Conservation (phyloP, 2,329 filamentous ascomycete genomes). For the Penicillium sp. region DNA sequence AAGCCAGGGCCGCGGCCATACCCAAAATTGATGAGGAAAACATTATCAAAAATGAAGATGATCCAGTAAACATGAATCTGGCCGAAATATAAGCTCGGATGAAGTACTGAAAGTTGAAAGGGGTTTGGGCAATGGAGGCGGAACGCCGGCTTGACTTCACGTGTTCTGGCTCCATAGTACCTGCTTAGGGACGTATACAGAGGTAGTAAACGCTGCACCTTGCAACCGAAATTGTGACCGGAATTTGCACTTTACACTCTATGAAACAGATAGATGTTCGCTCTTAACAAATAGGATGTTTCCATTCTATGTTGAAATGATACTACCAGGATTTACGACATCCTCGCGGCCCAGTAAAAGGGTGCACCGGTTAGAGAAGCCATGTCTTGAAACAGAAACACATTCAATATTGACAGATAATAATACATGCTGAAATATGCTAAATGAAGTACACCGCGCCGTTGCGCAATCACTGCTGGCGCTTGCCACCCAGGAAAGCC, state of each 20-base stretch:
- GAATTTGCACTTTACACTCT: not conserved
- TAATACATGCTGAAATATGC: slow-evolving; percentile 31
- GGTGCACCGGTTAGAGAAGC: not conserved
- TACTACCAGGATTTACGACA: no score
- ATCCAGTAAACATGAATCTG: not conserved
- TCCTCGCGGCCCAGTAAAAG: not conserved
- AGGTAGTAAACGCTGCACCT: not conserved
- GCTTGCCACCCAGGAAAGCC: slow-evolving; percentile 39
- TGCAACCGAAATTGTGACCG: not conserved
- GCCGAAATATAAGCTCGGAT: not conserved
- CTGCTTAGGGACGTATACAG: not conserved
- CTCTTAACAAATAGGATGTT: no score
- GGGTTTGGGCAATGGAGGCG: not conserved
- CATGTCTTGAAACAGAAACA: not conserved
- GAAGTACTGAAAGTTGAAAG: not conserved
- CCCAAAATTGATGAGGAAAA: slow-evolving; percentile 13
- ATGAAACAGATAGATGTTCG: no score
- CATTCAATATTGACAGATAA: slow-evolving; percentile 26
- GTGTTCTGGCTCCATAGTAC: not conserved
- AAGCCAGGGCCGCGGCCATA: slow-evolving; percentile 20
- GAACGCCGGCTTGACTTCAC: slow-evolving; percentile 2
- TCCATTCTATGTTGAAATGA: no score
- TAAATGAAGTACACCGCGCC: slow-evolving; percentile 4
- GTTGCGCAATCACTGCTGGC: slow-evolving; percentile 17
- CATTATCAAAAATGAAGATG: not conserved